A percentile compares a stretch with the other conserved stretches of the same genome.
Evolutionary conservation across 2,329 filamentous ascomycete genomes (phyloP).

Genomic region (Fusarium heterosporum): DNA sequence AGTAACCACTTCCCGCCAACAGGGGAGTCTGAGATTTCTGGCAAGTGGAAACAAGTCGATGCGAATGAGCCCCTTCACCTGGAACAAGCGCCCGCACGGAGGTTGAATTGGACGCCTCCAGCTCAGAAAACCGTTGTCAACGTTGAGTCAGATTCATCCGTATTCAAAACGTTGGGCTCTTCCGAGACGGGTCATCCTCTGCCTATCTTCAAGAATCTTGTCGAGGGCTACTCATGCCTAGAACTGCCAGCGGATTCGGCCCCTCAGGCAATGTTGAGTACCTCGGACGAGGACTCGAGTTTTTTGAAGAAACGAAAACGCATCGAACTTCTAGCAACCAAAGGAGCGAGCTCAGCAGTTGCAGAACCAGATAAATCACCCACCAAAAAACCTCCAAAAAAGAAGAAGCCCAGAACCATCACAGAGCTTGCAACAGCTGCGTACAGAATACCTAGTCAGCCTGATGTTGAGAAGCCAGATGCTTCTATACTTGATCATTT

Average conservation of each 20-base stretch:
- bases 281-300: slow-evolving; percentile 46
- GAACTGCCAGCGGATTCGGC: slow-evolving; percentile 43
- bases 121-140: slow-evolving; percentile 53
- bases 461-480: slow-evolving; percentile 47
- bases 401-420: slow-evolving; percentile 81
- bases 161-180: slow-evolving; percentile 17
- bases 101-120: slow-evolving; percentile 76
- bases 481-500: slow-evolving; percentile 62
- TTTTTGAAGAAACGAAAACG: slow-evolving; percentile 67
- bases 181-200: slow-evolving; percentile 27
- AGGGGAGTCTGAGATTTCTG: slow-evolving; percentile 26
- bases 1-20: slow-evolving; percentile 51
- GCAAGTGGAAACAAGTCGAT: slow-evolving; percentile 34
- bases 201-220: slow-evolving; percentile 58
- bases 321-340: slow-evolving; percentile 61
- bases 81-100: slow-evolving; percentile 65
- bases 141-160: slow-evolving; percentile 50
- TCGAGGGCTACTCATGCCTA: slow-evolving; percentile 57
- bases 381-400: slow-evolving; percentile 69
- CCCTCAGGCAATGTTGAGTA: slow-evolving; percentile 20
- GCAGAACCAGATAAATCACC: slow-evolving; percentile 49
- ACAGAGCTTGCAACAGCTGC: slow-evolving; percentile 81
- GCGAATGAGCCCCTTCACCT: slow-evolving; percentile 53
- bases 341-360: slow-evolving; percentile 40
- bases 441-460: slow-evolving; percentile 60